These are phyloP conservation scores for Candida yuanshanica DNA, from an alignment of 805 yeast genomes.

Conservation along the genomic window DNA sequence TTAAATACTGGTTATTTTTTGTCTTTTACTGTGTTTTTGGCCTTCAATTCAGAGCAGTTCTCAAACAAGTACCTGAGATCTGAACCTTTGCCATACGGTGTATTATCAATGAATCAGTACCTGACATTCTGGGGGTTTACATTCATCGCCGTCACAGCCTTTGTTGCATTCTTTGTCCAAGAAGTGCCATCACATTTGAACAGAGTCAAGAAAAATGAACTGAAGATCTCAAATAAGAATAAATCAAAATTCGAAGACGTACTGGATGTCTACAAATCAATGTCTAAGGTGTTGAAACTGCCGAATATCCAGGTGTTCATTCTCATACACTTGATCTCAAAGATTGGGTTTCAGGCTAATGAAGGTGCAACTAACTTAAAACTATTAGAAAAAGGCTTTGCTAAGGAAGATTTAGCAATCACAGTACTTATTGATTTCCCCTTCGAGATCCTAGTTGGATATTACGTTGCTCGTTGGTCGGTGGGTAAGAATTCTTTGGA, in stretches of 20 bases:
- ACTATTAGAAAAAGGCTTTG: conserved; percentile 82
- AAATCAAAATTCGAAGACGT: conserved; percentile 10
- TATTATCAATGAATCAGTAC: conserved; percentile 69
- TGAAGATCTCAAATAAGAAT: conserved; percentile 17
- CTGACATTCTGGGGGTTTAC: conserved; percentile 71
- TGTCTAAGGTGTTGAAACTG: conserved; percentile 63
- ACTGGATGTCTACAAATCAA: conserved; percentile 49
- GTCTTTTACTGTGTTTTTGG: conserved; percentile 86
- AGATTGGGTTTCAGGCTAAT: conserved; percentile 91
- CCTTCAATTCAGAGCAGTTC: conserved; percentile 87
- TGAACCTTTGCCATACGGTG: conserved; percentile 55
- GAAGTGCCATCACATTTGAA: conserved; percentile 62
- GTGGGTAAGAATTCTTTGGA: conserved; percentile 66
- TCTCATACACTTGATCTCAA: conserved; percentile 68
- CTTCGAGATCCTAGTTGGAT: conserved; percentile 90
- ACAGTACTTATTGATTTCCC: conserved; percentile 94
- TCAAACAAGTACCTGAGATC: conserved; percentile 77
- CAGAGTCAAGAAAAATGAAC: conserved; percentile 26
- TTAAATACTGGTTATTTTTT: conserved; percentile 88
- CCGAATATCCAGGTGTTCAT: conserved; percentile 72
- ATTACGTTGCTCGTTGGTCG: conserved; percentile 94
- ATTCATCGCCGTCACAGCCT: conserved; percentile 61
- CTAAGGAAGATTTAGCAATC: conserved; percentile 89
- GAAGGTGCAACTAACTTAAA: conserved; percentile 94
- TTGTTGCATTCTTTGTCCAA: conserved; percentile 51